A percentile compares a stretch with the other conserved stretches of the same genome.
Evolutionary conservation across 192 early-diverging fungal genomes (phyloP).

Genomic region (Backusella australiensis): DNA sequence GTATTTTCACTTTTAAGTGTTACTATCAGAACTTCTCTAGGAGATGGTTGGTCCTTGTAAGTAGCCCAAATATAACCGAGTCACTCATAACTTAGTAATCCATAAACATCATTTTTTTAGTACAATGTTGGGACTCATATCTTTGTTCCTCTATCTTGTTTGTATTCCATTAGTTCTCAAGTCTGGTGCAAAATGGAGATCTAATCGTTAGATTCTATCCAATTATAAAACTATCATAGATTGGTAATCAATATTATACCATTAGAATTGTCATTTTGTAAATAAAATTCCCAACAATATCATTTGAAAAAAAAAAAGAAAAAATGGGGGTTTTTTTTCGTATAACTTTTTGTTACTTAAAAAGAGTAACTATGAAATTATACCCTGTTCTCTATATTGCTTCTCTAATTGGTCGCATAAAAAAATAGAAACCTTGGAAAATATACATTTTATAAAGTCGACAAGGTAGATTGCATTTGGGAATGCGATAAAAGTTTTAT

Average conservation of each 20-base stretch:
- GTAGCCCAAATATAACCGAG: background rate
- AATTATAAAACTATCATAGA: background rate
- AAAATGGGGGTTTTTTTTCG: too few species aligned
- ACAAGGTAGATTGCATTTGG: too few species aligned
- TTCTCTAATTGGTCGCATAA: too few species aligned
- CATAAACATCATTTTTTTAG: background rate
- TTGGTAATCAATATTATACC: background rate
- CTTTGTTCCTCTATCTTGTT: background rate
- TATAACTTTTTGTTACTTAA: background rate
- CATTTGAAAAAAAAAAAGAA: background rate
- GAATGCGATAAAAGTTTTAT: too few species aligned
- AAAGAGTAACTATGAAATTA: background rate
- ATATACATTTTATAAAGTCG: too few species aligned
- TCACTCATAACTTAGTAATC: background rate
- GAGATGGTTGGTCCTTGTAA: conserved; percentile 30
- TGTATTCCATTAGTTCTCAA: conserved; percentile 18
- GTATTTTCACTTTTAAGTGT: conserved; percentile 20
- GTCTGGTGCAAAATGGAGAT: conserved; percentile 7
- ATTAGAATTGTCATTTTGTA: background rate
- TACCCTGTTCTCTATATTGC: too few species aligned
- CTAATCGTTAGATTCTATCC: too few species aligned
- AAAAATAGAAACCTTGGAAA: too few species aligned
- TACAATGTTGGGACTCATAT: conserved; percentile 4
- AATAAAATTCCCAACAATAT: background rate
- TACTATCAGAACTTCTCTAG: conserved; percentile 1